Evolutionary conservation across 495 filamentous ascomycete genomes (phyloP).

Genomic region (Mytilinidion resinicola): DNA sequence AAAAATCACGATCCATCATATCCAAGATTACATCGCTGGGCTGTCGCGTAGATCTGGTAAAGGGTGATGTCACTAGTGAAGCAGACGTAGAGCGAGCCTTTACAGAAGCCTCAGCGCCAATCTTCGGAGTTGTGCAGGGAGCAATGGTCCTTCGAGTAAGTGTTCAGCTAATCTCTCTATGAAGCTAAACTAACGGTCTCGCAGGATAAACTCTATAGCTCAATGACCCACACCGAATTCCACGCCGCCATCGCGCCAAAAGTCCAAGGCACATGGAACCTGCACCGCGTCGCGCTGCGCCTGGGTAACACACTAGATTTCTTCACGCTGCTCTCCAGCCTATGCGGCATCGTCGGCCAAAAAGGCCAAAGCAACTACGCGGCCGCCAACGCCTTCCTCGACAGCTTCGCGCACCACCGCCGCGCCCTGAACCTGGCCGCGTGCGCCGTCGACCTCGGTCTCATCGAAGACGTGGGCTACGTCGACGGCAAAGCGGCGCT

Average conservation of each 20-base stretch:
- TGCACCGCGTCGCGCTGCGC: neutral
- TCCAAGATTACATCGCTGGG: conserved; percentile 2
- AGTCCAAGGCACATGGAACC: conserved; percentile 7
- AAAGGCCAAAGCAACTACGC: conserved; percentile 22
- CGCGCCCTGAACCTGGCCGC: neutral
- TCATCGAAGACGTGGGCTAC: conserved; percentile 19
- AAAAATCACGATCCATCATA: conserved; percentile 4
- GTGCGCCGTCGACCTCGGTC: conserved; percentile 13
- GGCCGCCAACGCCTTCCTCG: conserved; percentile 18
- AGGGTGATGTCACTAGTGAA: conserved; percentile 11
- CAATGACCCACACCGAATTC: neutral
- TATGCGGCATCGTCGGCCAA: conserved; percentile 15
- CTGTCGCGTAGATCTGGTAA: conserved; percentile 8
- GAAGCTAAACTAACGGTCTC: too few species aligned
- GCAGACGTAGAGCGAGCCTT: conserved; percentile 5
- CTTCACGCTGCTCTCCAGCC: conserved; percentile 16
- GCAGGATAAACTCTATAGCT: too few species aligned
- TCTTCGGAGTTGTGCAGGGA: neutral
- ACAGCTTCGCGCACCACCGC: conserved; percentile 12
- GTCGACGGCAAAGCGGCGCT: conserved; percentile 13
- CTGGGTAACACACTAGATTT: conserved; percentile 15
- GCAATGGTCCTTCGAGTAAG: neutral
- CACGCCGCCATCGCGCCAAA: neutral
- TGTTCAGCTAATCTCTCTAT: too few species aligned
- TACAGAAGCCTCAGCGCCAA: neutral